Conservation (phyloP, 768 basidiomycete genomes). For the Pleurotus giganteus region DNA sequence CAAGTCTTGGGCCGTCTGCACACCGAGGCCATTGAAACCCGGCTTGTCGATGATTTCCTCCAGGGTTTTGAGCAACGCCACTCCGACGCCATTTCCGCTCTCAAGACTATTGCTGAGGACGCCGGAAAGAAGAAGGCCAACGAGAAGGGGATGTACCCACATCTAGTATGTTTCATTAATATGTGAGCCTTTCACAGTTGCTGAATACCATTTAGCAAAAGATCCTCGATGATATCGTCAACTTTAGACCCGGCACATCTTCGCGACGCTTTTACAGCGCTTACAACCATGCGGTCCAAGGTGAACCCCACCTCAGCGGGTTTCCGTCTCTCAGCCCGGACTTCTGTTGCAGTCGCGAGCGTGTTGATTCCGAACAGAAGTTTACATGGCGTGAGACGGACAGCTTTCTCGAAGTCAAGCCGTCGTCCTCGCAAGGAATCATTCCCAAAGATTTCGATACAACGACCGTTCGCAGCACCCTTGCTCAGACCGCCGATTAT, state of each 20-base stretch:
- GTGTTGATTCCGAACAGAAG: background rate
- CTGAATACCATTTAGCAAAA: background rate
- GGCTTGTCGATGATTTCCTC: background rate
- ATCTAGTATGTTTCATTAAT: background rate
- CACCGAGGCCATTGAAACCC: background rate
- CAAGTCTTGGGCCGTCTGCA: background rate
- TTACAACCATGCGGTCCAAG: background rate
- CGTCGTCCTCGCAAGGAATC: background rate
- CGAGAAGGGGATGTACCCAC: background rate
- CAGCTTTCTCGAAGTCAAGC: slow-evolving; percentile 6
- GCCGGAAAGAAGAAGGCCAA: background rate
- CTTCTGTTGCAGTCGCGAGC: background rate
- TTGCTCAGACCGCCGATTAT: slow-evolving; percentile 22
- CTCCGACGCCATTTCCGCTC: background rate
- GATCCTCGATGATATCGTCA: background rate
- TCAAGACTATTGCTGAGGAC: background rate
- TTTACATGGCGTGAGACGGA: background rate
- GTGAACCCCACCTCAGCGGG: background rate
- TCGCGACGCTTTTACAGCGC: background rate
- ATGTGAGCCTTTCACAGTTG: background rate
- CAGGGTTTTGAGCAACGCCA: background rate
- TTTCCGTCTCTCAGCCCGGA: background rate
- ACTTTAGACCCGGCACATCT: background rate
- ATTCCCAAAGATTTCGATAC: background rate
- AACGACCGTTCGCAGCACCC: slow-evolving; percentile 10